Evolutionary conservation across 495 filamentous ascomycete genomes (phyloP), one percentile per base, ranked within the genome.

Genomic region (Penicillium pancosmium): DNA sequence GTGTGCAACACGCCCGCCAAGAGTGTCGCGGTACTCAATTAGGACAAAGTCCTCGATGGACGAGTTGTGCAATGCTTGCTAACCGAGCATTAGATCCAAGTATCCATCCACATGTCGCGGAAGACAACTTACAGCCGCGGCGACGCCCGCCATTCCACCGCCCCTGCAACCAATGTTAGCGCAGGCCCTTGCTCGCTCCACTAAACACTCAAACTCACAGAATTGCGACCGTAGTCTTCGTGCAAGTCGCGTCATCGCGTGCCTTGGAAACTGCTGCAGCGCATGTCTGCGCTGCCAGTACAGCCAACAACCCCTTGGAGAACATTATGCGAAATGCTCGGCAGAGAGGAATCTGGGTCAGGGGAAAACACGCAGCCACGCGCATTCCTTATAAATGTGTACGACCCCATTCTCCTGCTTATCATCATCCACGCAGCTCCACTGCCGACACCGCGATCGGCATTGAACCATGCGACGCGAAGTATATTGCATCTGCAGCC

Each of bases 101-200:
- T 16, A 3, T 18, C 15, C 4, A 44, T 16, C 15, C 41, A 44
- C 41, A 44, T 44, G 41, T 44, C 41, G 41, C 41, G 41, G 41
- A 8, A 33, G 2, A 31, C 16, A 23, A 18, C 71, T 53, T 68
- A 82, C 80, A 31, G 86, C 86, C 21, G 87, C 86, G n/a, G 86
- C 86, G 46, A 89, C 87, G 25, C 87, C 87, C 4, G 86, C 79
- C 54, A 84, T 81, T 44, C 66, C 68, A 56, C 65, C 66, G 40
- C 68, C 68, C 19, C 68, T 66, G 7, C 6, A 25, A 19, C 18
- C 18, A 19, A 33, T 12, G 19, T 54, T 48, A 50, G 34, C 7
- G 23, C 11, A 21, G 31, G 3, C 51, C 11, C n/a, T n/a, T 13
- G 3, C 6, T 15, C 13, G 31, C 57, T 10, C 46, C 46, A 34